A percentile compares a stretch with the other conserved stretches of the same genome.
Conservation (phyloP, 2,329 filamentous ascomycete genomes). For the Microdochium trichocladiopsis region DNA sequence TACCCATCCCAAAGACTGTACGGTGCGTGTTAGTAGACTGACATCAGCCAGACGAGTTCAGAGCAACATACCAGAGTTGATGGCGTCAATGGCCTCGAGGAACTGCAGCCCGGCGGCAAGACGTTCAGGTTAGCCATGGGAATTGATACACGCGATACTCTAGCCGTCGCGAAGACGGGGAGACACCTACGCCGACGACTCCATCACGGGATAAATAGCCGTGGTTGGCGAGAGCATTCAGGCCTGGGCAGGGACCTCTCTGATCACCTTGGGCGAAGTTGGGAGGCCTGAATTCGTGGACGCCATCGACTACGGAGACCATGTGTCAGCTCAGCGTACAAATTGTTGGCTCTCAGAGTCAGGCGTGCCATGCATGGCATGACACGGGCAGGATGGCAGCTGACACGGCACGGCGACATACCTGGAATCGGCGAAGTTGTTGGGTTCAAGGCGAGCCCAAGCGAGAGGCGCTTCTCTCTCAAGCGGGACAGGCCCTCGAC, state of each 20-base stretch:
- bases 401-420: not conserved
- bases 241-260: conserved; percentile 17
- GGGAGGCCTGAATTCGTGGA: conserved; percentile 2
- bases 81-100: conserved; percentile 20
- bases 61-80: conserved; percentile 20
- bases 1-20: conserved; percentile 35
- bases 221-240: conserved; percentile 21
- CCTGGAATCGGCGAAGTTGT: not conserved
- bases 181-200: conserved; percentile 9
- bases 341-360: not conserved
- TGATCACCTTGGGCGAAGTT: conserved; percentile 12
- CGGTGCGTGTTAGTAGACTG: not conserved
- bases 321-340: not conserved
- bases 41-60: too few relatives aligned
- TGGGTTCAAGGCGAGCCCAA: too few relatives aligned
- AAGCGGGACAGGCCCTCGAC: conserved; percentile 16
- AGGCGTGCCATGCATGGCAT: too few relatives aligned
- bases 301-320: not conserved
- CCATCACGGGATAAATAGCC: conserved; percentile 17
- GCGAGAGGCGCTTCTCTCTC: not conserved
- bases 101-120: conserved; percentile 2
- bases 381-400: not conserved
- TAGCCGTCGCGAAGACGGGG: too few relatives aligned
- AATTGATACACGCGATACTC: too few relatives aligned
- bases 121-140: not conserved